These are phyloP conservation scores for Filobasidium floriforme DNA, from an alignment of 768 basidiomycete species.

Conservation along the genomic window DNA sequence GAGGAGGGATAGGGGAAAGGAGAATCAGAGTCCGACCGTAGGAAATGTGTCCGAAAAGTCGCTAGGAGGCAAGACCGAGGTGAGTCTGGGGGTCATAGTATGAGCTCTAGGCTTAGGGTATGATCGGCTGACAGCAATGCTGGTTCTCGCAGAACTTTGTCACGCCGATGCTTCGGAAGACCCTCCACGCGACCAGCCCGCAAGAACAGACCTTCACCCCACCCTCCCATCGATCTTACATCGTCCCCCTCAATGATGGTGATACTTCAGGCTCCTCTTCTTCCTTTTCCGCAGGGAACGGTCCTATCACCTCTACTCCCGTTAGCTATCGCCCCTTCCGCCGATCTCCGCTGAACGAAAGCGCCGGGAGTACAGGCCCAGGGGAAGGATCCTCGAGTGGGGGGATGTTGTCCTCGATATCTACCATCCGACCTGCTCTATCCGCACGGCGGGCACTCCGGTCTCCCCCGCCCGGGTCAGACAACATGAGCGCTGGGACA, in stretches of 20 bases:
- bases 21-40: not conserved
- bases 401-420: too few species aligned
- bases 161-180: constrained; percentile 1
- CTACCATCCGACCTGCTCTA: too few species aligned
- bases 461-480: too few species aligned
- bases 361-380: too few species aligned
- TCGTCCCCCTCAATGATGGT: not conserved
- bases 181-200: not conserved
- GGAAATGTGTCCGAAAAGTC: too few species aligned
- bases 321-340: not conserved
- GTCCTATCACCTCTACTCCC: not conserved
- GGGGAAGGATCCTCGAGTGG: too few species aligned
- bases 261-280: not conserved
- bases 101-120: too few species aligned
- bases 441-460: too few species aligned
- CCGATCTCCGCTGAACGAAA: too few species aligned
- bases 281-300: not conserved
- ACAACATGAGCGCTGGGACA: too few species aligned
- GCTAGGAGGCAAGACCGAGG: too few species aligned
- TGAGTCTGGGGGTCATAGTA: too few species aligned
- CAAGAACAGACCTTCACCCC: not conserved
- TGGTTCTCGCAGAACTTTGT: not conserved
- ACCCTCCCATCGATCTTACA: not conserved
- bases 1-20: not conserved
- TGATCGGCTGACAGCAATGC: not conserved